Evolutionary conservation across 2,329 filamentous ascomycete species (phyloP).

Genomic region (Exutisphaerella laricina): DNA sequence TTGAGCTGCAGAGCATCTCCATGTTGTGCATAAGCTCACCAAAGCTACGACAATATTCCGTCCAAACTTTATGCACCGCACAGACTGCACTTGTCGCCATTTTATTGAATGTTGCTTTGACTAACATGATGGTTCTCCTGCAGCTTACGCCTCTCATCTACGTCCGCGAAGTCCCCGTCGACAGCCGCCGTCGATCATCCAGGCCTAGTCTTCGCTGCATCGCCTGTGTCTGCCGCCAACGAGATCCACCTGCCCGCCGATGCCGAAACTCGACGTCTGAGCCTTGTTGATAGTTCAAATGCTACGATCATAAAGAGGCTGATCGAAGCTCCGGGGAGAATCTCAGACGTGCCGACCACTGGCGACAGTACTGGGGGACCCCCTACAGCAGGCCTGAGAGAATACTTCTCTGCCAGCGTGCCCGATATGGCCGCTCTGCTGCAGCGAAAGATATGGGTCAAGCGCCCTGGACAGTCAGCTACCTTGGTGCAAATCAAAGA

Average conservation of each 20-base stretch:
- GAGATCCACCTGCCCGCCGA: not conserved
- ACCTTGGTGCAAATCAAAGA: constrained; percentile 81
- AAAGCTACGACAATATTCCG: constrained; percentile 8
- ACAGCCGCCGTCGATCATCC: not conserved
- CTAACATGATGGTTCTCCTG: not conserved
- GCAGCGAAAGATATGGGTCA: constrained; percentile 89
- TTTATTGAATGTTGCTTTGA: no score
- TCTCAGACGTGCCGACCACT: constrained; percentile 9
- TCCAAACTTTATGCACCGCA: constrained; percentile 6
- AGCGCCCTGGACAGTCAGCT: constrained; percentile 74
- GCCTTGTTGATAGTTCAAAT: constrained; percentile 37
- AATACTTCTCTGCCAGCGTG: constrained; percentile 29
- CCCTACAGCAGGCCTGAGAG: constrained; percentile 14
- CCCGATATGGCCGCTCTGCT: constrained; percentile 31
- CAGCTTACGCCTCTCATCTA: constrained; percentile 8
- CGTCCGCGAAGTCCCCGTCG: constrained; percentile 1
- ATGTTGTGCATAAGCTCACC: constrained; percentile 14
- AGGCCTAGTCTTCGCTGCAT: constrained; percentile 1
- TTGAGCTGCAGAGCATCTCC: constrained; percentile 3
- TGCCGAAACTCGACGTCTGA: constrained; percentile 34
- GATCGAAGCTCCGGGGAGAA: constrained; percentile 42
- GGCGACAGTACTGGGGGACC: constrained; percentile 7
- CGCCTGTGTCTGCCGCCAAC: not conserved
- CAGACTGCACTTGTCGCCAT: no score
- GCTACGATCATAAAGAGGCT: constrained; percentile 48